These are phyloP conservation scores for Spongospora subterranea DNA, from an alignment of 208 protist species.

Conservation along the genomic window DNA sequence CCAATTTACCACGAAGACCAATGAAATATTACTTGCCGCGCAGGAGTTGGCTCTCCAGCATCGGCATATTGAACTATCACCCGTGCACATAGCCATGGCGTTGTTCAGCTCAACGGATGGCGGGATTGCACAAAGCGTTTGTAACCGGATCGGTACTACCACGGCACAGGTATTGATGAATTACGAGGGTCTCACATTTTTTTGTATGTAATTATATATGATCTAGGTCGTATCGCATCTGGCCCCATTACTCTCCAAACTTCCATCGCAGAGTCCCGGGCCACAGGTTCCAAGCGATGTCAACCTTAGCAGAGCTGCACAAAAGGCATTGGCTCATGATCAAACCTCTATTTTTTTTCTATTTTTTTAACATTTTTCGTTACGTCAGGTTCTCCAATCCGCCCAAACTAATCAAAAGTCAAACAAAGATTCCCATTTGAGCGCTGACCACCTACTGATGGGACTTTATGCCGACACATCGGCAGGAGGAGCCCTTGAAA, in stretches of 20 bases:
- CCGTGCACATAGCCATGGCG: background rate
- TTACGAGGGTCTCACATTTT: background rate
- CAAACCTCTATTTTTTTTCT: slow-evolving; percentile 19
- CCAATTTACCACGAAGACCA: slow-evolving; percentile 31
- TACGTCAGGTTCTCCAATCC: slow-evolving; percentile 20
- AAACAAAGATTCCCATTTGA: slow-evolving; percentile 62
- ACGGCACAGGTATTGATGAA: background rate
- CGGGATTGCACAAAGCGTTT: background rate
- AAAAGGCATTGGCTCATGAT: background rate
- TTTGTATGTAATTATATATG: background rate
- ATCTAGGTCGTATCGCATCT: background rate
- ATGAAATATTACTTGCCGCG: background rate
- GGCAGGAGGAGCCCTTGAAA: background rate
- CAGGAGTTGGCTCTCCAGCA: background rate
- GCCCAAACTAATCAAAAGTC: slow-evolving; percentile 38
- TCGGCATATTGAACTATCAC: slow-evolving; percentile 9
- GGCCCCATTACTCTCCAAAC: slow-evolving; percentile 14
- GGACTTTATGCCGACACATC: slow-evolving; percentile 45
- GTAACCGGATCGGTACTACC: background rate
- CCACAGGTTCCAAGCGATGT: slow-evolving; percentile 44
- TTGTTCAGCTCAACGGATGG: background rate
- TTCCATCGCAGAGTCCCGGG: background rate
- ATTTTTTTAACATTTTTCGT: too few species aligned
- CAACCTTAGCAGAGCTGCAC: background rate
- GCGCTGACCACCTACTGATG: slow-evolving; percentile 61